These are phyloP conservation scores for Penicillium expansum DNA, from an alignment of 2,329 filamentous ascomycete genomes.

Conservation along the genomic window DNA sequence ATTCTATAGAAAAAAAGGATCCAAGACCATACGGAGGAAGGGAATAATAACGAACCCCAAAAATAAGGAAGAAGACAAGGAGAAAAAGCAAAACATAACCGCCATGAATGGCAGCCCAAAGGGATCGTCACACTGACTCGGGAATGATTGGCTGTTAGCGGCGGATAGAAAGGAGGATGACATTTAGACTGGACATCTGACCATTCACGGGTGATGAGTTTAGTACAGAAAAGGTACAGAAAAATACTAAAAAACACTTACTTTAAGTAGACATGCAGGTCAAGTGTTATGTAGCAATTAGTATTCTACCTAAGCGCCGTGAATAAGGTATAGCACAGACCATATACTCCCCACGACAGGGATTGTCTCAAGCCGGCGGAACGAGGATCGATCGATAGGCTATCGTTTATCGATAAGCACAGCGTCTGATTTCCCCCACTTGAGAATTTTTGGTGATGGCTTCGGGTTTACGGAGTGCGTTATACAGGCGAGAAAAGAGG, in stretches of 20 bases:
- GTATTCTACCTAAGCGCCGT: conserved; percentile 5
- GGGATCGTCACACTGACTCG: conserved; percentile 10
- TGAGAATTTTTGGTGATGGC: background rate
- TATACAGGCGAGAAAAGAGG: background rate
- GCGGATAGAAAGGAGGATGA: conserved; percentile 6
- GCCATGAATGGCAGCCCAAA: conserved; percentile 1
- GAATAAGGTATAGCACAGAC: conserved; percentile 10
- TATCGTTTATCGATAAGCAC: conserved; percentile 18
- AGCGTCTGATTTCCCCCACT: conserved; percentile 5
- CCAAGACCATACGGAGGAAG: background rate
- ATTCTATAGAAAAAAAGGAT: conserved; percentile 2
- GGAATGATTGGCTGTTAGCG: conserved; percentile 8
- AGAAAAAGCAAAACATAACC: background rate
- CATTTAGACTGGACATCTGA: conserved; percentile 3
- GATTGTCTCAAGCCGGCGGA: conserved; percentile 10
- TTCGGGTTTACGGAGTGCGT: background rate
- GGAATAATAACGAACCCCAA: background rate
- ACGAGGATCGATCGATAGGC: conserved; percentile 12
- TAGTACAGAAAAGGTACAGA: background rate
- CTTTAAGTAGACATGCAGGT: background rate
- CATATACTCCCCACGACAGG: conserved; percentile 6
- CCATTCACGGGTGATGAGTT: conserved; percentile 4
- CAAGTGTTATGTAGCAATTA: background rate
- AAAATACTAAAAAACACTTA: background rate
- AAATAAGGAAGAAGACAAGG: background rate